phyloP scores from a whole-genome alignment of 495 filamentous ascomycete genomes.

The Mytilinidion resinicola region DNA sequence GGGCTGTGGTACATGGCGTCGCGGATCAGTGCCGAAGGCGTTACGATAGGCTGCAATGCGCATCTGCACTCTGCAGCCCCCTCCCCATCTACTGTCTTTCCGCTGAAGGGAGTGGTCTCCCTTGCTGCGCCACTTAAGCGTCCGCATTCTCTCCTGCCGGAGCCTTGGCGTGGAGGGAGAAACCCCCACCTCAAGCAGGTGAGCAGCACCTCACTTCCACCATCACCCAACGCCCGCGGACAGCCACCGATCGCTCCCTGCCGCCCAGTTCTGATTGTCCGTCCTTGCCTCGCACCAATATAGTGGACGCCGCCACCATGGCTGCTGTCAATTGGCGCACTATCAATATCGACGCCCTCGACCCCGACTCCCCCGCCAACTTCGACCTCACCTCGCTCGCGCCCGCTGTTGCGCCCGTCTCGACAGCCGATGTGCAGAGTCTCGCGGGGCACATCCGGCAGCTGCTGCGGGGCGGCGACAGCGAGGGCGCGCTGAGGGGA shows the following conservation, averaged over 20 bases:
- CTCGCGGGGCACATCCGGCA: constrained; percentile 74
- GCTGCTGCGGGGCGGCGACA: constrained; percentile 74
- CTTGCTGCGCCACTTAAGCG: constrained; percentile 24
- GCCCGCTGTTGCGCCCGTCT: constrained; percentile 59
- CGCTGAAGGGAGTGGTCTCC: constrained; percentile 14
- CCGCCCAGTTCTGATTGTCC: not conserved
- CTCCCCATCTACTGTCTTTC: not conserved
- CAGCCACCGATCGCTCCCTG: not conserved
- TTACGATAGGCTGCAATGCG: constrained; percentile 14
- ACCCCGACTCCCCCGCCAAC: constrained; percentile 80
- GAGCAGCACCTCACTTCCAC: not conserved
- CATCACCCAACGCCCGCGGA: not conserved
- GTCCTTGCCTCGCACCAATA: constrained; percentile 12
- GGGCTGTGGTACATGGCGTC: constrained; percentile 14
- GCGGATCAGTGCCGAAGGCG: constrained; percentile 10
- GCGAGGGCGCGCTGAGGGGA: constrained; percentile 72
- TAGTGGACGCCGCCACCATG: constrained; percentile 39
- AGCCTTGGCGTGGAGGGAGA: not conserved
- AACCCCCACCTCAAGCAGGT: not conserved
- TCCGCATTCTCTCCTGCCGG: not conserved
- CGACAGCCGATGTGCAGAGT: constrained; percentile 63
- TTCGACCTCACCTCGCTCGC: constrained; percentile 77
- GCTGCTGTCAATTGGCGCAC: constrained; percentile 73
- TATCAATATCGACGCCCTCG: constrained; percentile 85
- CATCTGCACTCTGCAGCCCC: not conserved